Evolutionary conservation across 2,329 filamentous ascomycete species (phyloP), one percentile per base, ranked within the genome.

Genomic region (Ceratocystis papillata): DNA sequence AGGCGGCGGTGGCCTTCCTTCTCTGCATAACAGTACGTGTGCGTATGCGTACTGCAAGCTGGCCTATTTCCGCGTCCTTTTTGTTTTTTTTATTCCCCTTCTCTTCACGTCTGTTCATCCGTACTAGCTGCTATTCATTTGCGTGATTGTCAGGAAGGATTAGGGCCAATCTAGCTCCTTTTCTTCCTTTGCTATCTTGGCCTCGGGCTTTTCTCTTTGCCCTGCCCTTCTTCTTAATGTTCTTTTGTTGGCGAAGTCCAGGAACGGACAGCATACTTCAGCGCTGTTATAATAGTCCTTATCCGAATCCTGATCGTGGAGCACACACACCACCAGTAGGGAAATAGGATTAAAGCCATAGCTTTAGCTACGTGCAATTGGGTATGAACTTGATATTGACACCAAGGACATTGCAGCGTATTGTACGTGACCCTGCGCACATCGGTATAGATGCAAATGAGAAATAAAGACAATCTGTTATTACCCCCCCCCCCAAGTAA

Each of bases 301-400:
- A 33, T 33, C 25, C 55, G 28, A 25, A 59, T 59, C 55, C 55
- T 59, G 55, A 59, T 37, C 55, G 55, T 59, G 55, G 55, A 59
- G 28, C 55, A 59, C 55, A 20, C 6, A 37, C 28, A 41, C 30
- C 53, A 57, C 28, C 17, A 37, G 48, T 37, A 6, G 55, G 55
- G 28, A 59, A 59, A 59, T 59, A 15, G 55, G 55, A 59, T 59
- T 5, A 25, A 59, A 59, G 28, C 55, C 30, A 59, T 59, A 37
- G 55, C 55, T 59, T 59, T 59, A 33, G 55, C 55, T 59, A 5
- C 15, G 55, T 59, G 15, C 17, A 17, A 17, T 33, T 30, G 10
- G 53, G 4, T 15, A 15, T n/a, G 17, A 50, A 50, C 15, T 20
- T 50, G 48, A 53, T 28, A 28, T 25, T 25, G 10, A 41, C 37